A percentile compares a stretch with the other conserved stretches of the same genome.
Evolutionary conservation across 495 filamentous ascomycete species (phyloP).

Genomic region (Hypoxylon fuscum): DNA sequence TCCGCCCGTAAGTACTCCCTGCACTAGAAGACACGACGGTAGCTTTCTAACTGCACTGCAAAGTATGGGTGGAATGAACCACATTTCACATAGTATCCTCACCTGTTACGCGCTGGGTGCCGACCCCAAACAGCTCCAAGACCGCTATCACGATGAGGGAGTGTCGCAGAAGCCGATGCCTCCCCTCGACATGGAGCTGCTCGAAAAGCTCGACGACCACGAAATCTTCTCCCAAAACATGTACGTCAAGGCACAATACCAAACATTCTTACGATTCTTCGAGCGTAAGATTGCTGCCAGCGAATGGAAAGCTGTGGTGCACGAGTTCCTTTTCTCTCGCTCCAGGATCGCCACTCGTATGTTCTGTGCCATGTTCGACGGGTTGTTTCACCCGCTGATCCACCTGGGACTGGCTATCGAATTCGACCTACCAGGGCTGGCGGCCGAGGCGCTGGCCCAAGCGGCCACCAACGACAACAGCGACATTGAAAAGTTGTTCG

Average conservation of each 20-base stretch:
- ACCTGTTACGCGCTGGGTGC: slow-evolving; percentile 44
- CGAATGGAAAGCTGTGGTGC: slow-evolving; percentile 44
- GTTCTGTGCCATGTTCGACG: slow-evolving; percentile 46
- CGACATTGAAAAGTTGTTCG: slow-evolving; percentile 35
- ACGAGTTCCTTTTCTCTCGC: slow-evolving; percentile 46
- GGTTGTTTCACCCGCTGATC: slow-evolving; percentile 50
- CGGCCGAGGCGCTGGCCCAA: slow-evolving; percentile 52
- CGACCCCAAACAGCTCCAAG: slow-evolving; percentile 35
- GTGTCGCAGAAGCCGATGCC: slow-evolving; percentile 42
- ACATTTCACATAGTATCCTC: slow-evolving; percentile 49
- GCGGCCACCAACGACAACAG: slow-evolving; percentile 43
- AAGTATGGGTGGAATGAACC: slow-evolving; percentile 41
- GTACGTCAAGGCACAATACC: slow-evolving; percentile 42
- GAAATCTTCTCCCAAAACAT: slow-evolving; percentile 38
- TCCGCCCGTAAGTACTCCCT: too few relatives aligned
- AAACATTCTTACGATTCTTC: slow-evolving; percentile 50
- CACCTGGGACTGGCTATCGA: slow-evolving; percentile 54
- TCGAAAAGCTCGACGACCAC: slow-evolving; percentile 41
- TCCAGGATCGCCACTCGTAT: slow-evolving; percentile 44
- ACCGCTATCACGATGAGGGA: slow-evolving; percentile 40
- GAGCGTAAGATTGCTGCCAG: slow-evolving; percentile 43
- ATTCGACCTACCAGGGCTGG: slow-evolving; percentile 47
- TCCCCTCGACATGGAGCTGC: slow-evolving; percentile 27
- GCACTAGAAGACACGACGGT: too few relatives aligned
- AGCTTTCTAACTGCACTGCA: too few relatives aligned